phyloP scores from a whole-genome alignment of 2,329 filamentous ascomycete species.

The Xylariaceae sp. region DNA sequence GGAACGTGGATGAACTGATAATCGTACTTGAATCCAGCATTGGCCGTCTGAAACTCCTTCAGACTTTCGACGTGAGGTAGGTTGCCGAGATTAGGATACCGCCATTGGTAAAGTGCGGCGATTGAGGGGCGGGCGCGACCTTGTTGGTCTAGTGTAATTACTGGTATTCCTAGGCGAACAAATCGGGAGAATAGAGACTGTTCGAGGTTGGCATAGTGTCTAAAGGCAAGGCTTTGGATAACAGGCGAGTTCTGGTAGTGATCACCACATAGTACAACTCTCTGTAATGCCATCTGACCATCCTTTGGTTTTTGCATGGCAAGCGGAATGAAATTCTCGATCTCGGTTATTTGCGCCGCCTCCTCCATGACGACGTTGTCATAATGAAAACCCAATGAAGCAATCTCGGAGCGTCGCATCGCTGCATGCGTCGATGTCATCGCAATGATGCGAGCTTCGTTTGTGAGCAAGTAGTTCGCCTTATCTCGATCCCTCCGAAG shows the following conservation, averaged over 20 bases:
- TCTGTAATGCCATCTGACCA: conserved; percentile 71
- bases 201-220: conserved; percentile 92
- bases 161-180: conserved; percentile 86
- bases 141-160: conserved; percentile 86
- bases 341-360: conserved; percentile 94
- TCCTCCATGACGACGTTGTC: conserved; percentile 99
- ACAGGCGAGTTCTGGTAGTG: conserved; percentile 96
- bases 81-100: conserved; percentile 77
- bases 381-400: conserved; percentile 88
- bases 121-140: conserved; percentile 85
- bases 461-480: conserved; percentile 90
- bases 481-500: conserved; percentile 84
- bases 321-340: conserved; percentile 93
- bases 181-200: conserved; percentile 92
- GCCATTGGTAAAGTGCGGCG: conserved; percentile 88
- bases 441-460: conserved; percentile 93
- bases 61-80: conserved; percentile 67
- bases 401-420: conserved; percentile 88
- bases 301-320: conserved; percentile 80
- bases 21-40: conserved; percentile 88
- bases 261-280: conserved; percentile 89
- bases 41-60: conserved; percentile 73
- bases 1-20: conserved; percentile 96
- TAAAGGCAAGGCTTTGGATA: conserved; percentile 89
- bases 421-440: conserved; percentile 99